These are phyloP conservation scores for Eustoma russellianum DNA, from an alignment of 257 asterid species.

Conservation along the genomic window DNA sequence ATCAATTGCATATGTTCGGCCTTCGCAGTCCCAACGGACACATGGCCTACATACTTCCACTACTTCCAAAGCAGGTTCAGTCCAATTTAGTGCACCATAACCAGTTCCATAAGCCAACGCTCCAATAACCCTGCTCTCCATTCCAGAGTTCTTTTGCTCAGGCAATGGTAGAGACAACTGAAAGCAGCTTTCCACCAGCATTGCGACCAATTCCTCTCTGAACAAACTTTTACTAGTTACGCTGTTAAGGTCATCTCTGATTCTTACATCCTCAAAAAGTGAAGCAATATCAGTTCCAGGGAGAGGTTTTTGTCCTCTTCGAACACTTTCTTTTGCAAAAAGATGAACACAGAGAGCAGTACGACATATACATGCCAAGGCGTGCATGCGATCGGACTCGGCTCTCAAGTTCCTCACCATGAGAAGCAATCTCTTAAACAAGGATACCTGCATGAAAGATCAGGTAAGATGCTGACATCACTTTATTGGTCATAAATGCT, in stretches of 20 bases:
- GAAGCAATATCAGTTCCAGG: constrained; percentile 85
- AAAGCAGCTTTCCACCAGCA: constrained; percentile 90
- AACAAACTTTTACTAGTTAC: constrained; percentile 73
- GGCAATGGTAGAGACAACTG: constrained; percentile 88
- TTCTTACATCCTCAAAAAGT: constrained; percentile 64
- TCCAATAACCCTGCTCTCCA: constrained; percentile 87
- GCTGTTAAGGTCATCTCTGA: constrained; percentile 73
- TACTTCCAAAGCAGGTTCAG: constrained; percentile 84
- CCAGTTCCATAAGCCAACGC: constrained; percentile 96
- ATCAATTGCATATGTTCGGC: constrained; percentile 89
- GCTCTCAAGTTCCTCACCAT: constrained; percentile 94
- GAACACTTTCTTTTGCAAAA: constrained; percentile 79
- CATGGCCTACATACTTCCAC: constrained; percentile 96
- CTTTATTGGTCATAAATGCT: no score
- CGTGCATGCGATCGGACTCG: constrained; percentile 93
- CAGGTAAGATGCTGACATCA: neutral
- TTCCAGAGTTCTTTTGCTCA: constrained; percentile 69
- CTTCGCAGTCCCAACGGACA: constrained; percentile 85
- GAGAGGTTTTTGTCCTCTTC: constrained; percentile 83
- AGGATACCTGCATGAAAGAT: constrained; percentile 49
- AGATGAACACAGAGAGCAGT: constrained; percentile 94
- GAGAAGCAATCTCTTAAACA: constrained; percentile 79
- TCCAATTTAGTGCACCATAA: constrained; percentile 92
- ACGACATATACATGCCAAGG: constrained; percentile 86
- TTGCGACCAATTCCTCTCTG: constrained; percentile 86